A percentile compares a stretch with the other conserved stretches of the same genome.
Evolutionary conservation across 768 basidiomycete species (phyloP).

Genomic region (Clathrus columnatus): DNA sequence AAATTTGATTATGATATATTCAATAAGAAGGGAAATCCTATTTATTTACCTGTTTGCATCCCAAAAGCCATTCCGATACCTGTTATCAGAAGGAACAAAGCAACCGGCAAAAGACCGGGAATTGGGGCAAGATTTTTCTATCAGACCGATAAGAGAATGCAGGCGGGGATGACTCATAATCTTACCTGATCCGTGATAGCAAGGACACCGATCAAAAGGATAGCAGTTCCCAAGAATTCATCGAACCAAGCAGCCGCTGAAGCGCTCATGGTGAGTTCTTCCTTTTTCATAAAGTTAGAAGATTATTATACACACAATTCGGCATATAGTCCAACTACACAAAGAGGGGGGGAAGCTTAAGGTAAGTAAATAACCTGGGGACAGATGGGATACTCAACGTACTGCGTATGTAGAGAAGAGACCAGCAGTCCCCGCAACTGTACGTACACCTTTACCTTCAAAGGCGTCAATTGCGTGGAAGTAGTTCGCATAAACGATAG

Average conservation of each 20-base stretch:
- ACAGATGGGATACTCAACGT: slow-evolving; percentile 17
- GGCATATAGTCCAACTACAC: slow-evolving; percentile 30
- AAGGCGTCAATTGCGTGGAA: slow-evolving; percentile 57
- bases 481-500: slow-evolving; percentile 54
- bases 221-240: slow-evolving; percentile 47
- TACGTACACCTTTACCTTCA: slow-evolving; percentile 47
- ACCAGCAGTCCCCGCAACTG: slow-evolving; percentile 44
- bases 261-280: background rate
- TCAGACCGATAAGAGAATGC: background rate
- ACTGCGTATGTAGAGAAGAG: slow-evolving; percentile 59
- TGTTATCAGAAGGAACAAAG: slow-evolving; percentile 46
- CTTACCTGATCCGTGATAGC: slow-evolving; percentile 38
- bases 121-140: slow-evolving; percentile 38
- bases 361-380: background rate
- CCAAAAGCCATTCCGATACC: slow-evolving; percentile 54
- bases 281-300: background rate
- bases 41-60: slow-evolving; percentile 39
- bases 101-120: slow-evolving; percentile 43
- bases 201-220: slow-evolving; percentile 47
- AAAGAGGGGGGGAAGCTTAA: background rate
- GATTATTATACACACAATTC: background rate
- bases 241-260: slow-evolving; percentile 37
- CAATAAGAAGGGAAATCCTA: background rate
- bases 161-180: background rate
- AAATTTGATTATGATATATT: background rate